phyloP scores from a whole-genome alignment of 2,329 filamentous ascomycete species.

The Cercospora sp. region DNA sequence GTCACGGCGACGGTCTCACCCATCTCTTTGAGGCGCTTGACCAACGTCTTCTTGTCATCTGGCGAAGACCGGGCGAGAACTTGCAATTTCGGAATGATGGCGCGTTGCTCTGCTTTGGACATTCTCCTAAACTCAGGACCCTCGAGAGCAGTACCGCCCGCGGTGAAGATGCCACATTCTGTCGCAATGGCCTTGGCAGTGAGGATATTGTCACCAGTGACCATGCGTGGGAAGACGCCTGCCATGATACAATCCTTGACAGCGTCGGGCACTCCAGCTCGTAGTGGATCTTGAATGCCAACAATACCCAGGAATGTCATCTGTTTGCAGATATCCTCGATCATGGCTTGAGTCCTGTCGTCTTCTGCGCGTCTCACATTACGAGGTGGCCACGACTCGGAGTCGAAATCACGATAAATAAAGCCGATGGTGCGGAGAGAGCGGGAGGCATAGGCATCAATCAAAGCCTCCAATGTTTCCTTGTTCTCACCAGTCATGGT shows the following conservation, averaged over 20 bases:
- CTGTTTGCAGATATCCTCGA: slow-evolving; percentile 67
- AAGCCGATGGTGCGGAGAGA: slow-evolving; percentile 84
- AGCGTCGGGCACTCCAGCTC: slow-evolving; percentile 66
- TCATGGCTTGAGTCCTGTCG: slow-evolving; percentile 62
- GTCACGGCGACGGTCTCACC: slow-evolving; percentile 68
- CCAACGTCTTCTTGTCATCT: slow-evolving; percentile 67
- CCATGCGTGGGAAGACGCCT: slow-evolving; percentile 72
- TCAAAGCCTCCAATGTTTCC: slow-evolving; percentile 63
- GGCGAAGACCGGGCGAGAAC: slow-evolving; percentile 69
- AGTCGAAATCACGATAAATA: slow-evolving; percentile 78
- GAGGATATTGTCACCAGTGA: slow-evolving; percentile 70
- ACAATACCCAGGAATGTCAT: slow-evolving; percentile 74
- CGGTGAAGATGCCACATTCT: slow-evolving; percentile 66
- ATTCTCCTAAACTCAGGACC: slow-evolving; percentile 50
- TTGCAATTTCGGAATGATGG: slow-evolving; percentile 62
- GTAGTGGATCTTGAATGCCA: slow-evolving; percentile 73
- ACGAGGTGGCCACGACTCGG: slow-evolving; percentile 68
- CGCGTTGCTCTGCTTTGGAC: slow-evolving; percentile 50
- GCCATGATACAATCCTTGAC: slow-evolving; percentile 67
- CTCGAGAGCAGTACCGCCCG: slow-evolving; percentile 48
- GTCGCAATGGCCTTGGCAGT: slow-evolving; percentile 73
- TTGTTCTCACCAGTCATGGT: slow-evolving; percentile 60
- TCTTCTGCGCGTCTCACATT: slow-evolving; percentile 61
- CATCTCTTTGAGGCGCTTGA: slow-evolving; percentile 63
- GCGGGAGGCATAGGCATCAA: slow-evolving; percentile 73